These are phyloP conservation scores for Betula pendula DNA, from an alignment of 306 rosid genomes.

Conservation along the genomic window DNA sequence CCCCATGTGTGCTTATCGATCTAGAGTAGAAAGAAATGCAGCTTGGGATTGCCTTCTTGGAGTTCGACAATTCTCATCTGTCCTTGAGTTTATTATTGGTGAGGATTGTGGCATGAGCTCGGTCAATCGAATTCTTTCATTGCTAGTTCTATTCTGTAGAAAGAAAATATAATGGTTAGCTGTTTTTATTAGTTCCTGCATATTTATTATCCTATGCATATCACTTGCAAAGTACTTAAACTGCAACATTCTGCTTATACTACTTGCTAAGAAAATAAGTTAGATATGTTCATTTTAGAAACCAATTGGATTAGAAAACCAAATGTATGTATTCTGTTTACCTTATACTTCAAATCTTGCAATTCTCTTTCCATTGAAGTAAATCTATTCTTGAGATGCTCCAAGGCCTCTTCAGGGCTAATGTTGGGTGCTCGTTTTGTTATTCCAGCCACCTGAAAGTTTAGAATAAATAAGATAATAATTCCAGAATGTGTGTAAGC, in stretches of 20 bases:
- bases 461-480: background rate
- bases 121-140: constrained; percentile 61
- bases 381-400: constrained; percentile 52
- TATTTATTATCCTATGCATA: too few species aligned
- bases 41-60: constrained; percentile 56
- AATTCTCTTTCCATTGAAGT: constrained; percentile 67
- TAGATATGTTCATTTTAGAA: background rate
- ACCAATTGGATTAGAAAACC: background rate
- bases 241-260: background rate
- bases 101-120: constrained; percentile 71
- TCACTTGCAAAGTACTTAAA: background rate
- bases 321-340: constrained; percentile 17
- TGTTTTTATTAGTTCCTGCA: background rate
- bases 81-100: constrained; percentile 50
- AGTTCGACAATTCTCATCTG: constrained; percentile 53
- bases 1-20: constrained; percentile 46
- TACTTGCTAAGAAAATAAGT: background rate
- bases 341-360: constrained; percentile 76
- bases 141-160: constrained; percentile 60
- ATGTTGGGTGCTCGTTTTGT: constrained; percentile 49
- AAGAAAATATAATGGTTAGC: background rate
- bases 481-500: background rate
- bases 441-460: constrained; percentile 80
- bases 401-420: constrained; percentile 74
- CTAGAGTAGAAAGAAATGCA: constrained; percentile 73